Evolutionary conservation across 805 yeast species (phyloP), one percentile per base, ranked within the genome.

Genomic region (Priceomyces melissophilus): DNA sequence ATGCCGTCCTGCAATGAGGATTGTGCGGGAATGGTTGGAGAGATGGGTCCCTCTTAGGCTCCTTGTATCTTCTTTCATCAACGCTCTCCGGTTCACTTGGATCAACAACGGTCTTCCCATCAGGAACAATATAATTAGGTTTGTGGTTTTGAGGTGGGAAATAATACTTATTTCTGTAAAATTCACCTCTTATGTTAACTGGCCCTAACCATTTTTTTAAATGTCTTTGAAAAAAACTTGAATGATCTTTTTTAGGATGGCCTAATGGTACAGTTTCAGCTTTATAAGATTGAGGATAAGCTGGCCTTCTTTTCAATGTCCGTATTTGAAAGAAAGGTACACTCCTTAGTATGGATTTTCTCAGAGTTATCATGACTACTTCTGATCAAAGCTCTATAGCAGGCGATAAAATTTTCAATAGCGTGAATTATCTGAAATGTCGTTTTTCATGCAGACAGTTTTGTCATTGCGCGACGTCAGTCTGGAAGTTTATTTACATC

Each of bases 1-100:
- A 64, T 45, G 85, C 87, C 17, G 96, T 84, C 47, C 71, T 71
- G 46, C 93, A 83, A 58, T 72, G 73, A 16, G 72, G 65, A 62
- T 93, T 93, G 39, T 70, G 69, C 15, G 96, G 95, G 64, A 93
- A 91, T 12, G 99, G 99, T 45, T 77, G 81, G 48, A 84, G 61
- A n/a, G 54, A 36, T 32, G 55, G 58, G 44, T 61, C 60, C 43
- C 63, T 55, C 28, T 52, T 53, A 13, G 46, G 44, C 35, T 40
- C 44, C 25, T 48, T 38, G 27, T 33, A 30, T 30, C 40, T 38
- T 42, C 58, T 42, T 45, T 48, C 16, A 50, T 44, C 45, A 16
- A 14, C 32, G 31, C 20, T 16, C 8, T 39, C 35, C 36, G 31
- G 33, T 23, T 13, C 42, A 33, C 39, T 39, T 34, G 42, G 43